Base-by-base conservation (phyloP, 805 yeast species). In the Pichia sporocuriosa region DNA sequence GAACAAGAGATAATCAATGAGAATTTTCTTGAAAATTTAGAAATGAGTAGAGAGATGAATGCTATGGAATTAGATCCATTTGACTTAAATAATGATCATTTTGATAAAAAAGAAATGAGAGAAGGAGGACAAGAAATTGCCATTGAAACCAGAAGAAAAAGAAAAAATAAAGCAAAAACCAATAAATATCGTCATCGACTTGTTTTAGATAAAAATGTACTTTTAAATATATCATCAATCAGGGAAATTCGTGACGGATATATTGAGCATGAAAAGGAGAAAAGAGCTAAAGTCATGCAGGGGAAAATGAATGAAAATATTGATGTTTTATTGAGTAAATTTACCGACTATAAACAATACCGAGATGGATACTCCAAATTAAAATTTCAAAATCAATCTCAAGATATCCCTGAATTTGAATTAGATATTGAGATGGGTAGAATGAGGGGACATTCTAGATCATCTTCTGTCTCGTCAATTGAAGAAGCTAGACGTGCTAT, bases 381-480 rank as follows among this genome's bases (percentile, higher is more conserved):
- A n/a, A n/a, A n/a, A n/a, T n/a, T n/a, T n/a, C n/a, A n/a, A n/a
- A n/a, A n/a, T n/a, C n/a, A n/a, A n/a, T n/a, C n/a, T n/a, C n/a
- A n/a, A n/a, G n/a, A n/a, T n/a, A n/a, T n/a, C n/a, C n/a, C n/a
- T n/a, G 10, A 5, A 11, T 20, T 15, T 13, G 31, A 16, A 15
- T 15, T 32, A 11, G 42, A 42, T 4, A 37, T 46, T 22, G 49
- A 46, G 29, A n/a, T 34, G 17, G 46, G 40, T 17, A 28, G 45
- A 12, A n/a, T 20, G 26, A 30, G 35, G 10, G 16, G 13, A 17
- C 35, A 34, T 19, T 21, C 40, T n/a, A 32, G 50, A 34, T 47
- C 49, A 19, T 47, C 50, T 15, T 48, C 48, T 6, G 46, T 46
- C 24, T 45, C 53, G 6, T 48, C 52, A 12, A 26, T 50, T 19